Base-by-base conservation (phyloP, 305 asterid species). In the Plantago coronopus region DNA sequence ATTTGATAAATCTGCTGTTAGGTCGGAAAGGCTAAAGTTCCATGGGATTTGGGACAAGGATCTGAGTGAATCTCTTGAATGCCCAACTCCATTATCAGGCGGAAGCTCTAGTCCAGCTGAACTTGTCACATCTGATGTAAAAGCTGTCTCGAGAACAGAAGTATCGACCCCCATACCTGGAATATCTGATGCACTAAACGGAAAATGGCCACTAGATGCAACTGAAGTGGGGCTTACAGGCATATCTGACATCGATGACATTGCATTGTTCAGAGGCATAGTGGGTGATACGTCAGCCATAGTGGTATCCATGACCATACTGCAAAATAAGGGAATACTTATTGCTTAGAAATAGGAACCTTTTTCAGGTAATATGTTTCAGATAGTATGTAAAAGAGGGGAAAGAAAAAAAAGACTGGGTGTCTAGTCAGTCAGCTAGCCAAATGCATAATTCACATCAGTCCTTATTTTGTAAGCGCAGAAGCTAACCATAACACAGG, bases 211-310 rank as follows among this genome's bases (percentile, higher is more conserved):
- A 51, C 85, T 74, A 64, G 95, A 83, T 66, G 95, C 86, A 19
- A 80, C 87, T 43, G 87, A 81, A 48, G 95, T 69, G 54, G 87
- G 94, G 81, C 94, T 87, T 25, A 82, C 77, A 16, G 94, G 88
- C 83, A 84, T 74, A 65, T 80, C 87, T 13, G 91, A 79, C 71
- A 80, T 75, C 48, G 84, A 69, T 55, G 86, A 68, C 74, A 84
- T 71, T 10, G 67, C 83, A 67, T 76, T 73, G 55, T 74, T 82
- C 23, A 80, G 81, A 14, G 82, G 83, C 70, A 80, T 63, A 37
- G 71, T 57, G 2, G 86, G 77, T 19, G 81, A 57, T 17, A 74
- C 78, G 25, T 77, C 86, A 8, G 79, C 75, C 58, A 79, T 76
- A 48, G 76, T 54, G 22, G 71, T 72, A 59, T 77, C 88, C 2